These are phyloP conservation scores for Leccinum olivaceopallidum DNA, from an alignment of 768 basidiomycete genomes.

Conservation along the genomic window DNA sequence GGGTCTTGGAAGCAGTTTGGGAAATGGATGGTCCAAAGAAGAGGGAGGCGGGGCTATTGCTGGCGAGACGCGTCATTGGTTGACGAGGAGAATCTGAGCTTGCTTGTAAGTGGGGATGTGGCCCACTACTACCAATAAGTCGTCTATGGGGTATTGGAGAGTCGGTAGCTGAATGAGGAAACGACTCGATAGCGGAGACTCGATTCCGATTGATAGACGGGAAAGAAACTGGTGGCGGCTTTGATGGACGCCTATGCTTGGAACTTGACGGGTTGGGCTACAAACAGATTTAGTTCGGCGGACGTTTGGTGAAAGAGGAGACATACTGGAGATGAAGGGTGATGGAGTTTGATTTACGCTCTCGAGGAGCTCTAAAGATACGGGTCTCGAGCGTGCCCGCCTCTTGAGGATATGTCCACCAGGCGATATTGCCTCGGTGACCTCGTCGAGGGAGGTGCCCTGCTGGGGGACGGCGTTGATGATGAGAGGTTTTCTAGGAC, in stretches of 20 bases:
- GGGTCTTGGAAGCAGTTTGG: slow-evolving; percentile 23
- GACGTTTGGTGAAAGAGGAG: not conserved
- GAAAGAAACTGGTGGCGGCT: too few species aligned
- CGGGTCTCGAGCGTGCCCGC: slow-evolving; percentile 69
- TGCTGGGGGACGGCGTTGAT: slow-evolving; percentile 35
- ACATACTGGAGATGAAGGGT: slow-evolving; percentile 34
- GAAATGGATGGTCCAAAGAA: slow-evolving; percentile 60
- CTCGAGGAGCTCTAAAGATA: slow-evolving; percentile 65
- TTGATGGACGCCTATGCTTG: too few species aligned
- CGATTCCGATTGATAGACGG: too few species aligned
- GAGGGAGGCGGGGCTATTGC: slow-evolving; percentile 54
- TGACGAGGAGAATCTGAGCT: slow-evolving; percentile 31
- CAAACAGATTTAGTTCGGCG: not conserved
- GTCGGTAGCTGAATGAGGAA: too few species aligned
- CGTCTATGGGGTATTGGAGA: too few species aligned
- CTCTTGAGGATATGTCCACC: slow-evolving; percentile 77
- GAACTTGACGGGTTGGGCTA: too few species aligned
- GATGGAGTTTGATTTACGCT: slow-evolving; percentile 47
- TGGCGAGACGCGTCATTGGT: slow-evolving; percentile 53
- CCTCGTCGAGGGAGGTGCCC: slow-evolving; percentile 52
- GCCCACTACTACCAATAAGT: slow-evolving; percentile 7
- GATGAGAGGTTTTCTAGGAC: slow-evolving; percentile 29
- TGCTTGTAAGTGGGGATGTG: slow-evolving; percentile 30
- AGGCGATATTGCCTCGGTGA: slow-evolving; percentile 70
- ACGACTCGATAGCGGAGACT: too few species aligned